These are phyloP conservation scores for Heterobasidion occidentale DNA, from an alignment of 1,284 basidiomycete species.

Conservation along the genomic window DNA sequence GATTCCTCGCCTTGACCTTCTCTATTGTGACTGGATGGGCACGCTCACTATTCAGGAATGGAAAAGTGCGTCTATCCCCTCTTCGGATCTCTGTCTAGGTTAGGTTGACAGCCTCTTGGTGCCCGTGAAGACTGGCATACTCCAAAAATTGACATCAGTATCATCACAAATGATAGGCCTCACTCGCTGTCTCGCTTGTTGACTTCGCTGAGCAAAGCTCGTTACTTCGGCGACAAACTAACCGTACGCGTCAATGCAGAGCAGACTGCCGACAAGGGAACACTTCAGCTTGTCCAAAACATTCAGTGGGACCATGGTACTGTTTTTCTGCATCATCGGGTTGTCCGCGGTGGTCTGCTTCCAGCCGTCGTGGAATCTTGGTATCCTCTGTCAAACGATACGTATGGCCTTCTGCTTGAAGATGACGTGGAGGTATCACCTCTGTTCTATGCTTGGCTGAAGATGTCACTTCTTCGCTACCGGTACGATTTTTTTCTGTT, in stretches of 20 bases:
- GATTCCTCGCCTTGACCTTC: slow-evolving; percentile 45
- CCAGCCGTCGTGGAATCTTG: slow-evolving; percentile 80
- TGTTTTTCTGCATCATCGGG: slow-evolving; percentile 56
- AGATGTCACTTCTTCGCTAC: slow-evolving; percentile 67
- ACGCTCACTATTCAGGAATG: slow-evolving; percentile 47
- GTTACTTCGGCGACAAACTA: slow-evolving; percentile 63
- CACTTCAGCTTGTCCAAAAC: slow-evolving; percentile 40
- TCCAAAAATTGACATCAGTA: slow-evolving; percentile 57
- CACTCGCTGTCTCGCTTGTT: slow-evolving; percentile 63
- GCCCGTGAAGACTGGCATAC: slow-evolving; percentile 57
- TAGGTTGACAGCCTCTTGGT: slow-evolving; percentile 6
- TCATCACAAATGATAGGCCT: slow-evolving; percentile 74
- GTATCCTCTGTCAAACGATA: slow-evolving; percentile 68
- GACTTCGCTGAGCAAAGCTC: slow-evolving; percentile 46
- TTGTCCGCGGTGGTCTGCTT: slow-evolving; percentile 69
- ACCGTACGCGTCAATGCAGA: slow-evolving; percentile 66
- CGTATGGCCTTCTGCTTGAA: slow-evolving; percentile 73
- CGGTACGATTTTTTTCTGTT: slow-evolving; percentile 33
- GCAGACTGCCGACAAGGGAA: slow-evolving; percentile 59
- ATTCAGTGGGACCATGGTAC: slow-evolving; percentile 55
- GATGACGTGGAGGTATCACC: slow-evolving; percentile 81
- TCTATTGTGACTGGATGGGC: slow-evolving; percentile 58
- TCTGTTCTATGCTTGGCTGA: slow-evolving; percentile 77
- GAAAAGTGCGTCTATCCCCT: slow-evolving; percentile 32
- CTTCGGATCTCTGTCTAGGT: neutral